Evolutionary conservation across 2,329 filamentous ascomycete species (phyloP).

Genomic region (Colletotrichum godetiae): DNA sequence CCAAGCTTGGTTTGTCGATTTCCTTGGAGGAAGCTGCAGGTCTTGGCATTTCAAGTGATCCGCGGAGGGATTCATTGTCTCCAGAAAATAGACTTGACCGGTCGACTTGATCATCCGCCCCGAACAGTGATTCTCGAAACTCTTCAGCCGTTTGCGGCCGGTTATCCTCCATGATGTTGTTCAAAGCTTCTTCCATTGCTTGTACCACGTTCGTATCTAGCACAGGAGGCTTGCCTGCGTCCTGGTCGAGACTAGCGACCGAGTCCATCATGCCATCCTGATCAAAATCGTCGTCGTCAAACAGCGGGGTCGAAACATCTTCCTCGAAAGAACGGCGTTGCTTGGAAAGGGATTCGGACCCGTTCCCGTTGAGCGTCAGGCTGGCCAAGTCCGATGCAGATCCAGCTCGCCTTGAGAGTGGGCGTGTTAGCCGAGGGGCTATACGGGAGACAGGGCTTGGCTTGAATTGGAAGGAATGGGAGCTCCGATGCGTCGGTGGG

Average conservation of each 20-base stretch:
- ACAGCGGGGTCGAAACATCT: slow-evolving; percentile 63
- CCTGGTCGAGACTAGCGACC: slow-evolving; percentile 82
- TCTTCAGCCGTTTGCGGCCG: slow-evolving; percentile 73
- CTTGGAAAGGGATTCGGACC: slow-evolving; percentile 52
- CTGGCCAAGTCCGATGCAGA: slow-evolving; percentile 61
- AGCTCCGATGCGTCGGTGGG: slow-evolving; percentile 34
- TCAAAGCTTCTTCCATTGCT: slow-evolving; percentile 92
- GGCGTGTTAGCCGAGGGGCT: slow-evolving; percentile 54
- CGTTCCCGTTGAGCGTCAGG: slow-evolving; percentile 50
- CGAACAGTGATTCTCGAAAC: slow-evolving; percentile 75
- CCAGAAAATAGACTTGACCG: slow-evolving; percentile 61
- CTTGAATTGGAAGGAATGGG: slow-evolving; percentile 55
- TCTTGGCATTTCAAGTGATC: slow-evolving; percentile 67
- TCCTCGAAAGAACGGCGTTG: slow-evolving; percentile 80
- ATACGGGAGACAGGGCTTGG: slow-evolving; percentile 57
- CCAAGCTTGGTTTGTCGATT: slow-evolving; percentile 82
- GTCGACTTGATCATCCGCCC: slow-evolving; percentile 57
- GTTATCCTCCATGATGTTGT: slow-evolving; percentile 85
- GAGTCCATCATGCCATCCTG: slow-evolving; percentile 78
- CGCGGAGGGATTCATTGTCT: slow-evolving; percentile 71
- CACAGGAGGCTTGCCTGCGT: slow-evolving; percentile 63
- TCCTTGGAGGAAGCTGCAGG: slow-evolving; percentile 53
- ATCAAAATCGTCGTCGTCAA: slow-evolving; percentile 86
- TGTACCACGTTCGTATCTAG: slow-evolving; percentile 86
- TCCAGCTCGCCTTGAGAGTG: slow-evolving; percentile 53